phyloP scores from a whole-genome alignment of 352 stramenopile species.

The Globisporangium nodosum region DNA sequence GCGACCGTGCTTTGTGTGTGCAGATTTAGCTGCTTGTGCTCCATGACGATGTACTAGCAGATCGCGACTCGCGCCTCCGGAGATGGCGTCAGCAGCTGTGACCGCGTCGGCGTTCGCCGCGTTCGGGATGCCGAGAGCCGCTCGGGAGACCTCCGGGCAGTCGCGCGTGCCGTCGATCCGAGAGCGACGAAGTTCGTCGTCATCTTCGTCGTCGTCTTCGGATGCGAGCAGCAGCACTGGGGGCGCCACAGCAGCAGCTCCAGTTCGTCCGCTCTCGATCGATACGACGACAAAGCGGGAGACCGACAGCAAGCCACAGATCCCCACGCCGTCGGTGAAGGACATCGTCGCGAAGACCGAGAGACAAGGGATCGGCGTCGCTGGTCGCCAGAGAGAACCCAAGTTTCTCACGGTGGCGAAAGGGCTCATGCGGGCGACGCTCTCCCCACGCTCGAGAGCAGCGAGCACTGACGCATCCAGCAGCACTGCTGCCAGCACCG shows the following conservation, averaged over 20 bases:
- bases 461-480: not conserved
- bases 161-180: conserved; percentile 5
- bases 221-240: not conserved
- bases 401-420: conserved; percentile 10
- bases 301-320: not conserved
- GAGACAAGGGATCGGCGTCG: not conserved
- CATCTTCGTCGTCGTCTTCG: conserved; percentile 3
- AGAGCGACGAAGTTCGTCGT: conserved; percentile 3
- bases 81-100: not conserved
- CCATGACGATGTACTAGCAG: not conserved
- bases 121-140: not conserved
- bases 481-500: not conserved
- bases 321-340: not conserved
- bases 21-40: not conserved
- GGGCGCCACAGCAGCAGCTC: not conserved
- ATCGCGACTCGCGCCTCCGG: not conserved
- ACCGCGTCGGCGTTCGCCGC: not conserved
- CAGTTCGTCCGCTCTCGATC: conserved; percentile 2
- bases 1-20: too few relatives aligned
- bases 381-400: conserved; percentile 1
- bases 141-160: not conserved
- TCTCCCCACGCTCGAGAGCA: conserved; percentile 6
- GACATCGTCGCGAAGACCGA: conserved; percentile 4
- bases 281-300: conserved; percentile 1
- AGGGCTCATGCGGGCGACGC: conserved; percentile 2